Conservation (phyloP, 2,329 filamentous ascomycete genomes). For the Rhinocladiella similis region DNA sequence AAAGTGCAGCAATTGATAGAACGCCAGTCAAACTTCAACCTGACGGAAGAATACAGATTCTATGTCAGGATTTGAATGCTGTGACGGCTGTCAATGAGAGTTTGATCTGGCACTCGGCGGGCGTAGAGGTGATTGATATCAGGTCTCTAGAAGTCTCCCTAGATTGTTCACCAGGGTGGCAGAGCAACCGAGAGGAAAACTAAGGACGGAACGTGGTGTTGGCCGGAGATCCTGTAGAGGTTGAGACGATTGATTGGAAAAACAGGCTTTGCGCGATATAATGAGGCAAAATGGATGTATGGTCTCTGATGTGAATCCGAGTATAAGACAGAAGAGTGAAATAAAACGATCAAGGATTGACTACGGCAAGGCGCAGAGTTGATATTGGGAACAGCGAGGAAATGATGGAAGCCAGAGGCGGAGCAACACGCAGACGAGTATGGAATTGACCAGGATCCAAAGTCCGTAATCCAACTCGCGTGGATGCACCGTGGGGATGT, state of each 20-base stretch:
- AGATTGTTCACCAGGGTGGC: neutral
- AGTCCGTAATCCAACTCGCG: conserved; percentile 3
- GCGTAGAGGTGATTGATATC: conserved; percentile 1
- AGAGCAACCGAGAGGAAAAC: neutral
- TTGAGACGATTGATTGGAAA: neutral
- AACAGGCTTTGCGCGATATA: neutral
- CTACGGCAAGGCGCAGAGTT: conserved; percentile 20
- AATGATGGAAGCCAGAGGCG: conserved; percentile 1
- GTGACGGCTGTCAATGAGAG: conserved; percentile 23
- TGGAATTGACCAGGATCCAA: conserved; percentile 5
- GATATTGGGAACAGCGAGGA: conserved; percentile 17
- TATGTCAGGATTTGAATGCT: conserved; percentile 9
- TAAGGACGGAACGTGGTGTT: neutral
- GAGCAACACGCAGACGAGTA: conserved; percentile 6
- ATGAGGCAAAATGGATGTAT: conserved; percentile 4
- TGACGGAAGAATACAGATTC: conserved; percentile 17
- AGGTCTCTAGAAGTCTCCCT: neutral
- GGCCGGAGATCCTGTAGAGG: neutral
- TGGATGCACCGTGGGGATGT: conserved; percentile 15
- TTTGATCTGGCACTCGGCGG: conserved; percentile 18
- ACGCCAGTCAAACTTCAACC: conserved; percentile 18
- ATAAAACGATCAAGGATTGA: conserved; percentile 12
- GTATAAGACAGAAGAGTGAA: conserved; percentile 14
- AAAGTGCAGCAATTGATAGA: conserved; percentile 18
- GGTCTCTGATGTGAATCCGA: conserved; percentile 10